phyloP scores from a whole-genome alignment of 345 rosid species.

The Aethionema arabicum region DNA sequence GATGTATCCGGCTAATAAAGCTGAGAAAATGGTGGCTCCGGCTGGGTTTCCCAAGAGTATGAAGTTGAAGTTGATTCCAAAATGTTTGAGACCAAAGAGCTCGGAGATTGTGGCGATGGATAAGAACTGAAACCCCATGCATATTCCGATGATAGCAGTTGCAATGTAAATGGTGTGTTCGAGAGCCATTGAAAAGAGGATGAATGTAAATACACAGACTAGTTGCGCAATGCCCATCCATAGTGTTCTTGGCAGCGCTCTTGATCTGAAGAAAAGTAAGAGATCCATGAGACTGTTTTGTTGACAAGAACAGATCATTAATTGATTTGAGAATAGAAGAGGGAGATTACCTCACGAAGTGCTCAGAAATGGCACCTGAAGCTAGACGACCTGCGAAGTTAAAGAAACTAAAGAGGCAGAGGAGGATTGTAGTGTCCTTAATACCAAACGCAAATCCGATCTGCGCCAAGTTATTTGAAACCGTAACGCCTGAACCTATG shows the following conservation, averaged over 20 bases:
- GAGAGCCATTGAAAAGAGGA: slow-evolving; percentile 58
- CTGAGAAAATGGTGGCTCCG: slow-evolving; percentile 91
- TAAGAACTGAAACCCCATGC: slow-evolving; percentile 69
- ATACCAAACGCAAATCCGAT: slow-evolving; percentile 76
- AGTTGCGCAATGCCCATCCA: slow-evolving; percentile 69
- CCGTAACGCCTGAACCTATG: slow-evolving; percentile 85
- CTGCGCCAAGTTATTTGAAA: slow-evolving; percentile 95
- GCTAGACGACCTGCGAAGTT: slow-evolving; percentile 86
- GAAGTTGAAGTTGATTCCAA: slow-evolving; percentile 83
- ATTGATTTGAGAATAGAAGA: neutral
- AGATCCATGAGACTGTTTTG: slow-evolving; percentile 13
- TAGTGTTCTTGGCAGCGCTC: slow-evolving; percentile 67
- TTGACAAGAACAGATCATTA: neutral
- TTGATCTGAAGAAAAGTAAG: slow-evolving; percentile 39
- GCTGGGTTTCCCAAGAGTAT: slow-evolving; percentile 77
- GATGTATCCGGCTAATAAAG: slow-evolving; percentile 69
- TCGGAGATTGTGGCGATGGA: slow-evolving; percentile 82
- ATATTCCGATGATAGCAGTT: slow-evolving; percentile 67
- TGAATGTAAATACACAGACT: slow-evolving; percentile 56
- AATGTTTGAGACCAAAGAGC: slow-evolving; percentile 84
- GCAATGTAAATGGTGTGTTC: slow-evolving; percentile 58
- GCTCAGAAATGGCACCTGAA: slow-evolving; percentile 83
- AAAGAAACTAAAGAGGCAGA: slow-evolving; percentile 77
- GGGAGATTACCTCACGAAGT: slow-evolving; percentile 72
- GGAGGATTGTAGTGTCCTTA: slow-evolving; percentile 65